Conservation (phyloP, 768 basidiomycete genomes). For the Leccinum truebloodii region DNA sequence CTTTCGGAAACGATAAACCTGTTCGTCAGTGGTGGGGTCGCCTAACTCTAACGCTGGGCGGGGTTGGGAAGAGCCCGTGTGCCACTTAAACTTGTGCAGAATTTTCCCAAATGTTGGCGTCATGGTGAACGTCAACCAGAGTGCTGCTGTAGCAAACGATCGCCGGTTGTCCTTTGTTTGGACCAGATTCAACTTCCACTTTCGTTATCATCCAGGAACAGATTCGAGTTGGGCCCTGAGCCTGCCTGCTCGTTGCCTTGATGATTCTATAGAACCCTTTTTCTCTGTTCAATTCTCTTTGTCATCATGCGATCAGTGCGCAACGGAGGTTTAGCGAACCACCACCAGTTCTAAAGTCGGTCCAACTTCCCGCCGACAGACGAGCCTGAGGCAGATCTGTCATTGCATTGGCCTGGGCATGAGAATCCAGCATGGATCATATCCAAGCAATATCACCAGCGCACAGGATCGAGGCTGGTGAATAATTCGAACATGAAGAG, state of each 20-base stretch:
- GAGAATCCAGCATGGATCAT: constrained; percentile 5
- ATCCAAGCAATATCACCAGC: not conserved
- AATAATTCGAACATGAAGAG: constrained; percentile 9
- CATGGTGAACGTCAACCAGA: constrained; percentile 8
- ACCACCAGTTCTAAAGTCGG: constrained; percentile 12
- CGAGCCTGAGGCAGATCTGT: not conserved
- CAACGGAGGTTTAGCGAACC: not conserved
- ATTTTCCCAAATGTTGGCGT: constrained; percentile 13
- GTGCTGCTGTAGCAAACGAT: no score
- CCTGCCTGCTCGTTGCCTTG: no score
- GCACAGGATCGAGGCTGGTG: constrained; percentile 1
- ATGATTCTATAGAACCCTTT: not conserved
- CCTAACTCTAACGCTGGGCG: constrained; percentile 10
- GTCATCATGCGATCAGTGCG: constrained; percentile 6
- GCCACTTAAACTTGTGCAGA: constrained; percentile 18
- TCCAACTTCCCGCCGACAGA: not conserved
- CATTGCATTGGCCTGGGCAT: not conserved
- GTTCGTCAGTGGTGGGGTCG: constrained; percentile 8
- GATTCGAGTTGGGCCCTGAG: not conserved
- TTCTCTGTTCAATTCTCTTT: not conserved
- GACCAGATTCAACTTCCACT: not conserved
- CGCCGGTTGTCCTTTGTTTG: constrained; percentile 17
- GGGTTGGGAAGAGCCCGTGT: constrained; percentile 1
- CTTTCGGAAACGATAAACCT: constrained; percentile 60
- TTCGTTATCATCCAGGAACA: no score